A percentile compares a stretch with the other conserved stretches of the same genome.
phyloP scores from a whole-genome alignment of 768 basidiomycete genomes.

The Boletus sp. region DNA sequence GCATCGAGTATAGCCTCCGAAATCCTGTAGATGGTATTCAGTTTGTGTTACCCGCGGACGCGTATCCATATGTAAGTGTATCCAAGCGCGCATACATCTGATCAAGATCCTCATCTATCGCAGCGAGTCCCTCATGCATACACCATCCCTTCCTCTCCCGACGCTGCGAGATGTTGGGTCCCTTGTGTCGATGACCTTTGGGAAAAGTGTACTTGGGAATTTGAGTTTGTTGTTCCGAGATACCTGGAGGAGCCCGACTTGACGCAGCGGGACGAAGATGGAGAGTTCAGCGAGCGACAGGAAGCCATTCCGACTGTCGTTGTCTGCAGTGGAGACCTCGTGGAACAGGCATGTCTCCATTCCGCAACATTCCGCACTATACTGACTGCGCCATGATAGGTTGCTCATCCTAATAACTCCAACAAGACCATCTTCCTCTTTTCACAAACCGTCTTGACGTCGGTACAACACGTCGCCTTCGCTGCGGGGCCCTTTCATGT shows the following conservation, averaged over 20 bases:
- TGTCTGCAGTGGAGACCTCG: constrained; percentile 90
- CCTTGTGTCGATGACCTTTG: constrained; percentile 93
- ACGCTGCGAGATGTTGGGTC: constrained; percentile 97
- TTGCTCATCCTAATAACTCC: constrained; percentile 90
- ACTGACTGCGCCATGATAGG: constrained; percentile 42
- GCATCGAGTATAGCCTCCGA: constrained; percentile 77
- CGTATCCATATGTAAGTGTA: constrained; percentile 77
- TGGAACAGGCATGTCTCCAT: constrained; percentile 72
- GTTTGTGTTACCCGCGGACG: constrained; percentile 77
- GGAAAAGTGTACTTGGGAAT: constrained; percentile 98
- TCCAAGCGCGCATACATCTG: constrained; percentile 1
- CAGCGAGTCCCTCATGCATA: constrained; percentile 93
- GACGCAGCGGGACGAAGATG: constrained; percentile 37
- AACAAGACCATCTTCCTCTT: constrained; percentile 95
- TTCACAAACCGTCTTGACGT: constrained; percentile 80
- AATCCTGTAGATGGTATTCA: constrained; percentile 84
- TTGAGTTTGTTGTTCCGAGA: constrained; percentile 91
- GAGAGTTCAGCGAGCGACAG: constrained; percentile 46
- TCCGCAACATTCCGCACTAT: constrained; percentile 1
- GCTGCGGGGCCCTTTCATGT: constrained; percentile 94
- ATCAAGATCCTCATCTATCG: constrained; percentile 16
- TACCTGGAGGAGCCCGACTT: constrained; percentile 60
- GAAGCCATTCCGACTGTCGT: constrained; percentile 80
- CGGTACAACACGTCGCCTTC: constrained; percentile 95
- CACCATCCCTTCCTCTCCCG: constrained; percentile 82